A percentile compares a stretch with the other conserved stretches of the same genome.
Evolutionary conservation across 1,139 yeast species (phyloP).

Genomic region (Protomyces pachydermus): DNA sequence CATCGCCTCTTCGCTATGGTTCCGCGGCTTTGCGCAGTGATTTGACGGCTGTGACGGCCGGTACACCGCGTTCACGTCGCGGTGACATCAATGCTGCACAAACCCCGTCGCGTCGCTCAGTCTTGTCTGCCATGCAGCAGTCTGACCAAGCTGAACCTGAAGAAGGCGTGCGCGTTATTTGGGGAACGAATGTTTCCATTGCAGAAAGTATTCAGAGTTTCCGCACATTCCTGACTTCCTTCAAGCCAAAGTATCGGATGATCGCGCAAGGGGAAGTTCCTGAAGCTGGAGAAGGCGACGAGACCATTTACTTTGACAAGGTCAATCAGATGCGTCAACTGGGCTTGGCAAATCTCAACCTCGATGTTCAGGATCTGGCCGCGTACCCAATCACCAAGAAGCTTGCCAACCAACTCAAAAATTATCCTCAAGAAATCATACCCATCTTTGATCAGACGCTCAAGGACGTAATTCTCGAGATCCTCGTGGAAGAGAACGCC

Average conservation of each 20-base stretch:
- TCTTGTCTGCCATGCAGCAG: slow-evolving; percentile 36
- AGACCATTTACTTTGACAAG: slow-evolving; percentile 65
- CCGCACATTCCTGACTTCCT: slow-evolving; percentile 75
- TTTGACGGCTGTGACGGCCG: background rate
- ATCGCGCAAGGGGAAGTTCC: slow-evolving; percentile 45
- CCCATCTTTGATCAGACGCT: slow-evolving; percentile 97
- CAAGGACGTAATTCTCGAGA: slow-evolving; percentile 80
- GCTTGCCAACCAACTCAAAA: slow-evolving; percentile 74
- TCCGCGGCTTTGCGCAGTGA: slow-evolving; percentile 24
- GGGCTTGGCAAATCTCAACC: slow-evolving; percentile 74
- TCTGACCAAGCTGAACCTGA: slow-evolving; percentile 36
- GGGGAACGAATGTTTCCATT: slow-evolving; percentile 98
- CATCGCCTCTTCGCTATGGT: slow-evolving; percentile 16
- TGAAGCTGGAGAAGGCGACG: slow-evolving; percentile 60
- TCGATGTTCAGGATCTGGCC: slow-evolving; percentile 75
- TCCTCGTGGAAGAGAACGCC: slow-evolving; percentile 52
- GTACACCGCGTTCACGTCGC: slow-evolving; percentile 39
- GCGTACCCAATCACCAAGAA: slow-evolving; percentile 73
- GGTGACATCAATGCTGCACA: slow-evolving; percentile 58
- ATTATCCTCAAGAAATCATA: slow-evolving; percentile 93
- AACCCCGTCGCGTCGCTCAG: slow-evolving; percentile 49
- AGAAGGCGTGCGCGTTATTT: slow-evolving; percentile 66
- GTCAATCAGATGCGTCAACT: slow-evolving; percentile 63
- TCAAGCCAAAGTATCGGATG: slow-evolving; percentile 71
- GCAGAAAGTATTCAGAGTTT: slow-evolving; percentile 77